Base-by-base conservation (phyloP, 1,284 basidiomycete genomes). In the Trametes sp. region DNA sequence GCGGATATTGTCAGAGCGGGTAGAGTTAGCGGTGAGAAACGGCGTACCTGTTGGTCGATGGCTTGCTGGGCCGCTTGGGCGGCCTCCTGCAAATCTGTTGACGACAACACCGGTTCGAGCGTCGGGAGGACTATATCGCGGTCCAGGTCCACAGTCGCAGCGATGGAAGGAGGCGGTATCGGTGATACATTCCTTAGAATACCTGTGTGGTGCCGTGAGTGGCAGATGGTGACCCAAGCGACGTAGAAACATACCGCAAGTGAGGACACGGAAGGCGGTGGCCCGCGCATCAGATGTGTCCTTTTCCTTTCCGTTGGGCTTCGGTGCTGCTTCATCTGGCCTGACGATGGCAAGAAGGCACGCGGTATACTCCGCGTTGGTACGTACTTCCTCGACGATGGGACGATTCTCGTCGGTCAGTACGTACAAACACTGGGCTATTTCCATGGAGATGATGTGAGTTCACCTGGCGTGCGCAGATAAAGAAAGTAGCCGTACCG, bases 361-460 rank as follows among this genome's bases (percentile, higher is more conserved):
- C 41, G 88, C 81, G 48, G 89, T 81, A 69, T 92, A 92, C 2
- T 81, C 80, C 8, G 84, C 83, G 70, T 91, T 83, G 31, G 82
- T 76, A 24, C 87, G 82, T 16, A 96, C 74, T 58, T 88, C 86
- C 19, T 83, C 74, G 57, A 87, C 87, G 41, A 88, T 87, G 16
- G 88, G 84, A 21, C 77, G 79, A 68, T 97, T 97, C 73, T 96
- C 95, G 72, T 96, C 94, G 0, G 94, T 93, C 19, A 97, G 81
- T 55, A 96, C 91, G 75, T 96, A 97, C 16, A 97, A 80, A 68
- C 94, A 94, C 73, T 97, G 95, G 0, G 93, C 95, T 94, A 74
- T 65, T 50, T 35, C 59, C 62, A 68, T 65, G 64, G 66, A 50
- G 53, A 63, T 46, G 36, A 26, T 48, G 51, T 61, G 48, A 61